Base-by-base conservation (phyloP, 2,329 filamentous ascomycete genomes). In the Trematosphaeria pertusa region DNA sequence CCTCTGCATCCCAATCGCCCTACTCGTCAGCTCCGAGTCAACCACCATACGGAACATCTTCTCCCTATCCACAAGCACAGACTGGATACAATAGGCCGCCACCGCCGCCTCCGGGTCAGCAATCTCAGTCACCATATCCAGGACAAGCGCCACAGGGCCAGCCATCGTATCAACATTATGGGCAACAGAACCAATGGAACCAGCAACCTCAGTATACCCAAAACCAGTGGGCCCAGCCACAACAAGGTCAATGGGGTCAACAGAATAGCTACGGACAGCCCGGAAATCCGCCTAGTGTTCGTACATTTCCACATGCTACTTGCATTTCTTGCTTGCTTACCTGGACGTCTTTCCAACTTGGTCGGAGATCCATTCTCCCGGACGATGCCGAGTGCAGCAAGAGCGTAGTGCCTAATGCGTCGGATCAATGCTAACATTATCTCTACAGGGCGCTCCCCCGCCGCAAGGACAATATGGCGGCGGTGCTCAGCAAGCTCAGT, bases 21-120 rank as follows among this genome's bases (percentile, higher is more conserved):
- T 72, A 74, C 48, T 75, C 76, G 43, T 70, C 74, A 37, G 75
- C 75, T 45, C 67, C 74, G 32, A 74, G 73, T 46, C 62, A 65
- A 5, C 39, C 39, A 59, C 59, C 46, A 31, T 79, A 79, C 64
- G 67, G 59, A 30, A 39, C 65, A 43, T 64, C 70, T 41, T 62
- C 69, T 19, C 73, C 73, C 2, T 72, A 72, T 50, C 64, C 67
- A 40, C 66, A 69, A 48, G 60, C 54, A 19, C 66, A 71, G 44
- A 57, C 61, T 2, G 61, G 58, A 15, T 71, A 71, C 53, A 70
- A 61, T 39, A 62, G 67, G 38, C 67, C 68, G 18, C 56, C 67
- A 3, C 67, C 67, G 3, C 67, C 67, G 15, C 68, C 68, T 4
- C 61, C 64, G 38, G 52, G 56, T 5, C 61, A 64, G 37, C 14